Conservation (phyloP, 2,329 filamentous ascomycete genomes). For the Aspergillus costaricaensis region DNA sequence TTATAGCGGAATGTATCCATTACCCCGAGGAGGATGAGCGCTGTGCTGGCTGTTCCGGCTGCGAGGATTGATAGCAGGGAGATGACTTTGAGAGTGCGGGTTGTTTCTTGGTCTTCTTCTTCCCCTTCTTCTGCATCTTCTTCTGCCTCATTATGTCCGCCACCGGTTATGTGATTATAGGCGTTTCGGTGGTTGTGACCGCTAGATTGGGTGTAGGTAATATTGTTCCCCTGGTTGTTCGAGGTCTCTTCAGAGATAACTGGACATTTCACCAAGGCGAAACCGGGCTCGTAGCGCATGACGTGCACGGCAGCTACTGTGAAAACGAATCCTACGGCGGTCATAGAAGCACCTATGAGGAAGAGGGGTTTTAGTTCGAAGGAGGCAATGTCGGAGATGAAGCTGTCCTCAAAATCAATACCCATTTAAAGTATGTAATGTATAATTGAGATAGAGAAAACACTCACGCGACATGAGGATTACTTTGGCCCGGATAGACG, state of each 20-base stretch:
- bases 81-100: constrained; percentile 20
- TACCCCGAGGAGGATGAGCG: constrained; percentile 22
- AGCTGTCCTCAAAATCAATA: constrained; percentile 10
- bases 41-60: constrained; percentile 17
- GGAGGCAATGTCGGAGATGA: constrained; percentile 27
- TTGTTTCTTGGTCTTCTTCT: constrained; percentile 19
- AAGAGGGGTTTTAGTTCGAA: constrained; percentile 27
- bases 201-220: background rate
- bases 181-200: background rate
- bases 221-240: background rate
- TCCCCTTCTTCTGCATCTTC: constrained; percentile 10
- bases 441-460: background rate
- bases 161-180: background rate
- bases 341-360: constrained; percentile 23
- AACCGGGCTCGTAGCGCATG: constrained; percentile 25
- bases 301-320: constrained; percentile 26
- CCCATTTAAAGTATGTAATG: background rate
- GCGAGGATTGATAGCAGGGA: constrained; percentile 23
- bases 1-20: constrained; percentile 28
- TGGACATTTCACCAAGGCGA: constrained; percentile 16
- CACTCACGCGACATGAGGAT: constrained; percentile 20
- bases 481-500: constrained; percentile 23
- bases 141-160: constrained; percentile 6
- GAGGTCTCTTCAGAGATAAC: background rate
- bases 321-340: constrained; percentile 22